Evolutionary conservation across 768 basidiomycete species (phyloP).

Genomic region (Podaxis carcinomalis): DNA sequence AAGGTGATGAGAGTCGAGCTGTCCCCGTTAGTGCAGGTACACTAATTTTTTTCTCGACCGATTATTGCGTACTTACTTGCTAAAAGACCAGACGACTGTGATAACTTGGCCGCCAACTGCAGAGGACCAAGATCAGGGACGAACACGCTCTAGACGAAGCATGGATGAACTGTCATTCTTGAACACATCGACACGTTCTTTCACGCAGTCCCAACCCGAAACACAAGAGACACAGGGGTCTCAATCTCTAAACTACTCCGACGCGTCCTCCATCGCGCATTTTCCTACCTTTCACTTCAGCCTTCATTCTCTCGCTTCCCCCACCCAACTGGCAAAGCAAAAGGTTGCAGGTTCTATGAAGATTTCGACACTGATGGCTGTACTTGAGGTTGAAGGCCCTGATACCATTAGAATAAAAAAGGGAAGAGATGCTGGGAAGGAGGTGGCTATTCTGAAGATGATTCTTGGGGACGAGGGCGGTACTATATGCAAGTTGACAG

Average conservation of each 20-base stretch:
- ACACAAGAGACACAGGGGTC: slow-evolving; percentile 18
- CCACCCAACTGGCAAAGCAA: slow-evolving; percentile 33
- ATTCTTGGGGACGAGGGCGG: slow-evolving; percentile 74
- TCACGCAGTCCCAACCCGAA: slow-evolving; percentile 14
- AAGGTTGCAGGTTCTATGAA: slow-evolving; percentile 40
- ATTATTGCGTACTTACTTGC: not conserved
- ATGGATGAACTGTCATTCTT: slow-evolving; percentile 25
- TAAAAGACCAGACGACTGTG: slow-evolving; percentile 41
- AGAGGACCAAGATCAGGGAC: slow-evolving; percentile 15
- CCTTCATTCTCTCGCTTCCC: slow-evolving; percentile 51
- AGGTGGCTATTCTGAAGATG: slow-evolving; percentile 63
- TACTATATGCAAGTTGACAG: slow-evolving; percentile 64
- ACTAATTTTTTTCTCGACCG: not conserved
- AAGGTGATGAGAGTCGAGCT: slow-evolving; percentile 11
- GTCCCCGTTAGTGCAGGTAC: not conserved
- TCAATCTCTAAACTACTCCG: slow-evolving; percentile 53
- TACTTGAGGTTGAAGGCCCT: slow-evolving; percentile 75
- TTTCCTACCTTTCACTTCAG: slow-evolving; percentile 77
- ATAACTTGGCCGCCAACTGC: slow-evolving; percentile 58
- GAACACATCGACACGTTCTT: slow-evolving; percentile 18
- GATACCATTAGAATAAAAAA: slow-evolving; percentile 64
- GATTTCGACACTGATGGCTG: slow-evolving; percentile 55
- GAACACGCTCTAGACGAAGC: slow-evolving; percentile 12
- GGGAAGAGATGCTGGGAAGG: slow-evolving; percentile 65
- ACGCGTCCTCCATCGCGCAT: slow-evolving; percentile 64